phyloP scores from a whole-genome alignment of 2,329 filamentous ascomycete genomes.

The Fusarium devonianum region DNA sequence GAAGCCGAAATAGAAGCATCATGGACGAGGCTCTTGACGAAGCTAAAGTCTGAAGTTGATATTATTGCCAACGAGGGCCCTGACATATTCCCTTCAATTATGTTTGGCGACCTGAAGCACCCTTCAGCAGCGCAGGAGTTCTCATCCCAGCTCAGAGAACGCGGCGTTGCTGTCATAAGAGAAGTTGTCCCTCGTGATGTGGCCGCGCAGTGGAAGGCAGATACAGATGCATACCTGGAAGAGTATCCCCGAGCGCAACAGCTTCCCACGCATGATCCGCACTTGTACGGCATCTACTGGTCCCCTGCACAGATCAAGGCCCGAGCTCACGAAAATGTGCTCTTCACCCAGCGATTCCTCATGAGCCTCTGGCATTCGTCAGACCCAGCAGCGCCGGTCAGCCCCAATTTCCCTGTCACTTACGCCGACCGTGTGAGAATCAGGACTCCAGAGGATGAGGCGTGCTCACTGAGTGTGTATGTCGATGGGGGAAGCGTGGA shows the following conservation, averaged over 20 bases:
- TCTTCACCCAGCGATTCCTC: slow-evolving; percentile 56
- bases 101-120: slow-evolving; percentile 49
- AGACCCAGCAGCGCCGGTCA: slow-evolving; percentile 54
- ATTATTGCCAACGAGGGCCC: slow-evolving; percentile 42
- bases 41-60: slow-evolving; percentile 49
- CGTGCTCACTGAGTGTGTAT: slow-evolving; percentile 65
- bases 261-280: slow-evolving; percentile 44
- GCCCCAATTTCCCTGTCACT: slow-evolving; percentile 56
- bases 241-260: slow-evolving; percentile 52
- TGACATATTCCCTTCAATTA: slow-evolving; percentile 52
- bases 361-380: slow-evolving; percentile 46
- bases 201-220: slow-evolving; percentile 55
- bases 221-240: slow-evolving; percentile 60
- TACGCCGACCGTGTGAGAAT: slow-evolving; percentile 70
- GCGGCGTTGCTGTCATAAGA: slow-evolving; percentile 46
- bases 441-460: slow-evolving; percentile 56
- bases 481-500: slow-evolving; percentile 71
- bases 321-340: slow-evolving; percentile 49
- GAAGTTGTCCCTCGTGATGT: slow-evolving; percentile 42
- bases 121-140: slow-evolving; percentile 38
- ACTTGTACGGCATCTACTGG: slow-evolving; percentile 51
- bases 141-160: slow-evolving; percentile 38
- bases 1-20: slow-evolving; percentile 47
- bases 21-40: slow-evolving; percentile 51
- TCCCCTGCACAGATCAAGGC: slow-evolving; percentile 51